Conservation (phyloP, 2,329 filamentous ascomycete genomes). For the Venturia asperata region DNA sequence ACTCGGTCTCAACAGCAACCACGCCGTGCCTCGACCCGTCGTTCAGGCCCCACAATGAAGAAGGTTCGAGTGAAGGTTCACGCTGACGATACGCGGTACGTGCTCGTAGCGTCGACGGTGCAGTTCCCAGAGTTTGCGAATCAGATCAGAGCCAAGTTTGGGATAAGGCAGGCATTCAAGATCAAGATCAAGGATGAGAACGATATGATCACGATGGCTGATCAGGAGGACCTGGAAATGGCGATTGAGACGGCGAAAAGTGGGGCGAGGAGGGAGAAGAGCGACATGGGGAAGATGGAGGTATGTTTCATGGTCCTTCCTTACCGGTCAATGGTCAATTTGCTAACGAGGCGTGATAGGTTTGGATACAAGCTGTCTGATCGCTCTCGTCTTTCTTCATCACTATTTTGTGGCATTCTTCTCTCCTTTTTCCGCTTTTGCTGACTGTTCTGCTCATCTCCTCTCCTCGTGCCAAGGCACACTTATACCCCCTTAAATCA, state of each 20-base stretch:
- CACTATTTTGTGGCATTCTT: background rate
- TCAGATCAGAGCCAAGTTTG: constrained; percentile 81
- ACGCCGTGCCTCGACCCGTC: constrained; percentile 42
- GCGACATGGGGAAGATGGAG: constrained; percentile 90
- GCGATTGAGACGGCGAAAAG: constrained; percentile 64
- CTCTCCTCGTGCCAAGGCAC: background rate
- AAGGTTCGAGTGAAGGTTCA: constrained; percentile 89
- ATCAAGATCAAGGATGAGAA: constrained; percentile 84
- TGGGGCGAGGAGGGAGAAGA: constrained; percentile 62
- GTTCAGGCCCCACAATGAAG: constrained; percentile 55
- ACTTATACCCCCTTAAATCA: constrained; percentile 7
- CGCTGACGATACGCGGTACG: constrained; percentile 76
- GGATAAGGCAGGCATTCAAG: constrained; percentile 69
- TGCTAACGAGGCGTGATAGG: constrained; percentile 12
- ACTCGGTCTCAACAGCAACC: background rate
- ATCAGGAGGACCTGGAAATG: constrained; percentile 94
- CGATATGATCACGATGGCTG: constrained; percentile 95
- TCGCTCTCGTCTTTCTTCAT: background rate
- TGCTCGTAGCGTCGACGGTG: constrained; percentile 69
- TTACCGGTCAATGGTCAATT: background rate
- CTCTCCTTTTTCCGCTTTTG: background rate
- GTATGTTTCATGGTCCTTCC: constrained; percentile 39
- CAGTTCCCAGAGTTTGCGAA: constrained; percentile 72
- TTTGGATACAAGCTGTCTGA: constrained; percentile 18
- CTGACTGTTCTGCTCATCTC: background rate